Percentiles rank a stretch among this genome's conserved stretches.
Evolutionary conservation across 2,329 filamentous ascomycete species (phyloP).

Genomic region (Aspergillus hiratsukae): DNA sequence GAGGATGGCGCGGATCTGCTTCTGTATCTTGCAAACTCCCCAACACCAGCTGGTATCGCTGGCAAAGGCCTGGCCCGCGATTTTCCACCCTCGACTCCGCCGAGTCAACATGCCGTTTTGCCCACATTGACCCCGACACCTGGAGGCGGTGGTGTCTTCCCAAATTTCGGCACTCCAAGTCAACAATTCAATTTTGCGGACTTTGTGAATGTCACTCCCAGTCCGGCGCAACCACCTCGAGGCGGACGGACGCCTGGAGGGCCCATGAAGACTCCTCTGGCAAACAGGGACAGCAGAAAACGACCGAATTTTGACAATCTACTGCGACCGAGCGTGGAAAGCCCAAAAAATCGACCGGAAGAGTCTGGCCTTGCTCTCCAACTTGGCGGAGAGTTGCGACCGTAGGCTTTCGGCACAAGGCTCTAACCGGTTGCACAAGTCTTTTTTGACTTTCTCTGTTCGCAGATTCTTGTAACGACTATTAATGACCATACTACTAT

Average conservation of each 20-base stretch:
- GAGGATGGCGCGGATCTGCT: conserved; percentile 79
- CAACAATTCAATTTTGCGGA: conserved; percentile 91
- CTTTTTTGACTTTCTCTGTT: conserved; percentile 15
- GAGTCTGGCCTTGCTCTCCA: conserved; percentile 58
- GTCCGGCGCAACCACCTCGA: conserved; percentile 86
- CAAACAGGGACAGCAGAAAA: conserved; percentile 65
- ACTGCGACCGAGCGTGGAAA: conserved; percentile 51
- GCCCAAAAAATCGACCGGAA: conserved; percentile 38
- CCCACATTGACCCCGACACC: conserved; percentile 53
- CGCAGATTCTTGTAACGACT: conserved; percentile 18
- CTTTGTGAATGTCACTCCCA: conserved; percentile 96
- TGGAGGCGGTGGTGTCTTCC: conserved; percentile 70
- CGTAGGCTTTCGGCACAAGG: conserved; percentile 25
- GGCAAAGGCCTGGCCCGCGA: conserved; percentile 44
- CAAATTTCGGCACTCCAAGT: conserved; percentile 69
- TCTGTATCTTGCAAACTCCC: conserved; percentile 83
- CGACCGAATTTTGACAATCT: conserved; percentile 78
- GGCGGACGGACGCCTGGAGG: conserved; percentile 52
- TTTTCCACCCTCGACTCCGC: conserved; percentile 69
- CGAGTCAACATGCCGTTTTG: conserved; percentile 55
- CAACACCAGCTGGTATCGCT: conserved; percentile 68
- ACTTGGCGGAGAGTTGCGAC: conserved; percentile 60
- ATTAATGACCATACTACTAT: conserved; percentile 20
- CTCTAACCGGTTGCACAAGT: neutral
- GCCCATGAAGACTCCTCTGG: conserved; percentile 62